Conservation (phyloP, 164 flowering plant genomes). For the Macadamia integrifolia region DNA sequence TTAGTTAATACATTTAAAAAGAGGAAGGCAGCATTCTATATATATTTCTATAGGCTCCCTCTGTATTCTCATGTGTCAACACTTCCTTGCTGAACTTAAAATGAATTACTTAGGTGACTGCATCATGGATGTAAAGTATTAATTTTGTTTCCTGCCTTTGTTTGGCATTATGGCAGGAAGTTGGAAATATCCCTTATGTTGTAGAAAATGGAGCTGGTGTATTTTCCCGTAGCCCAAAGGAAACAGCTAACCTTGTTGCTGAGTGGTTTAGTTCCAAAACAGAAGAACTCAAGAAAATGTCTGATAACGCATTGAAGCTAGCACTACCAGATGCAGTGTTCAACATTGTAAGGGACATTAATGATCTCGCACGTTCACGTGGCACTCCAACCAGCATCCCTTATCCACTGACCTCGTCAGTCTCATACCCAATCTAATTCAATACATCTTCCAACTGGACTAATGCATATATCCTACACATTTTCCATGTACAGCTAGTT, state of each 20-base stretch:
- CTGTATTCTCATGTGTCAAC: not conserved
- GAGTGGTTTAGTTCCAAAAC: constrained; percentile 87
- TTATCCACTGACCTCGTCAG: constrained; percentile 63
- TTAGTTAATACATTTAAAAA: too few relatives aligned
- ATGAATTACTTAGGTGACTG: not conserved
- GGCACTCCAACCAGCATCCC: constrained; percentile 65
- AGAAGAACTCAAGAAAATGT: constrained; percentile 73
- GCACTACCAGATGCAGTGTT: constrained; percentile 96
- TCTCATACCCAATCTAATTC: constrained; percentile 49
- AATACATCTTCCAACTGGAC: not conserved
- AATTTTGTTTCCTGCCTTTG: not conserved
- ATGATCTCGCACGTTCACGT: constrained; percentile 61
- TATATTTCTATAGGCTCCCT: not conserved
- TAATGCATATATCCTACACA: not conserved
- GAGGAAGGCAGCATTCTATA: too few relatives aligned
- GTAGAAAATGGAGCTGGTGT: constrained; percentile 96
- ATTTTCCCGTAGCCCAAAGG: constrained; percentile 74
- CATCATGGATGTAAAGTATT: not conserved
- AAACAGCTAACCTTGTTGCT: constrained; percentile 71
- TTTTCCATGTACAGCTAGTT: constrained; percentile 29
- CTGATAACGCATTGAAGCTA: constrained; percentile 76
- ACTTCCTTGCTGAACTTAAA: not conserved
- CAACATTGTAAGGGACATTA: constrained; percentile 85
- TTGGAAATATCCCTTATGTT: constrained; percentile 92
- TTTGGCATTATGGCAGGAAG: constrained; percentile 47